Percentiles rank a stretch among this genome's conserved stretches.
phyloP scores from a whole-genome alignment of 306 rosid species.

The Pyrus pyrifolia region DNA sequence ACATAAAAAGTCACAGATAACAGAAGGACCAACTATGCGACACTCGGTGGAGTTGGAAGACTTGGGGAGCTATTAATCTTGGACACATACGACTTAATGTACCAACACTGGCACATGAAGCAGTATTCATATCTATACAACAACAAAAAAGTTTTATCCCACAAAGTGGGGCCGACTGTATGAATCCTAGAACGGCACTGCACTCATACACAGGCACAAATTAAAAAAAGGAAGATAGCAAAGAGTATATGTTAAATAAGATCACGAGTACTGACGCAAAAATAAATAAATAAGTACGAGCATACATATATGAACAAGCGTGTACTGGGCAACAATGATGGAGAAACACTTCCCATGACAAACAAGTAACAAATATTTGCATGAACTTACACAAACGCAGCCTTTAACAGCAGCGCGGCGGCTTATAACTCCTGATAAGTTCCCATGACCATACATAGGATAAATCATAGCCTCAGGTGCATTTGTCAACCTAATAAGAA shows the following conservation, averaged over 20 bases:
- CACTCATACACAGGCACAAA: not conserved
- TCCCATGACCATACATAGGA: constrained; percentile 86
- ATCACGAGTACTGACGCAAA: not conserved
- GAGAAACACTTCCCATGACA: not conserved
- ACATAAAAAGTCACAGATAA: too few species aligned
- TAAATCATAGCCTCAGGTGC: constrained; percentile 75
- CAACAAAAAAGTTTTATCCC: too few species aligned
- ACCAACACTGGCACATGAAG: too few species aligned
- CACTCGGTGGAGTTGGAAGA: too few species aligned
- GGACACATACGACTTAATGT: too few species aligned
- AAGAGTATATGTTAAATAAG: not conserved
- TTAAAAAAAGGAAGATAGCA: not conserved
- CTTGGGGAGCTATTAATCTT: too few species aligned
- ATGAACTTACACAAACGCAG: constrained; percentile 76
- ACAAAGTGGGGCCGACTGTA: too few species aligned
- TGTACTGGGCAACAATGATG: not conserved
- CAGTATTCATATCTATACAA: too few species aligned
- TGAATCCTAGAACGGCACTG: too few species aligned
- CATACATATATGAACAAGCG: not conserved
- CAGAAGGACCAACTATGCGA: too few species aligned
- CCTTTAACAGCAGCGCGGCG: constrained; percentile 98
- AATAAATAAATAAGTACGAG: not conserved
- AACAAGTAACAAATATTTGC: not conserved
- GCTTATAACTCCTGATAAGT: constrained; percentile 77
- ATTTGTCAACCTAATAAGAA: constrained; percentile 55